Base-by-base conservation (phyloP, 2,329 filamentous ascomycete species). In the Alternaria dauci region DNA sequence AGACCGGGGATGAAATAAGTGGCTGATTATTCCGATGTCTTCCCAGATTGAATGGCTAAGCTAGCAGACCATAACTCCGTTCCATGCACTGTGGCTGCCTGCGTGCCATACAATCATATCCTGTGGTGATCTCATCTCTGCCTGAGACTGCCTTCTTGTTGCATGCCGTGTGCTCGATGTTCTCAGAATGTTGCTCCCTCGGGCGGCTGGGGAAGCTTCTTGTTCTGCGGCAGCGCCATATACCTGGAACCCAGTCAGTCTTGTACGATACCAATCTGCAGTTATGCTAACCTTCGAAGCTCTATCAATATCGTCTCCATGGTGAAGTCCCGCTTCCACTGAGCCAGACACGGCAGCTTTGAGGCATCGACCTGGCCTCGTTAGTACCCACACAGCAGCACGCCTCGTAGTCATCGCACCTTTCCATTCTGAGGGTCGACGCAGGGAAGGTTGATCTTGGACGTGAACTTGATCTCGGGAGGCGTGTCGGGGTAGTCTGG, bases 221-320 rank as follows among this genome's bases (percentile, higher is more conserved):
- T 97, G 83, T 98, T 91, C 69, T 89, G 86, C 26, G 91, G 89
- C 61, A 94, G 87, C 30, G 94, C 94, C 95, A 99, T 98, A 79
- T 92, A 96, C 80, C 94, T 96, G 68, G 44, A 55, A 16, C 18
- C 5, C 16, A 41, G 43, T 66, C 30, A 63, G 62, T 34, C 52
- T 51, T 34, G 20, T 60, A 59, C 28, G 48, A 23, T n/a, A 34
- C 14, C 30, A 26, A 8, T 48, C 8, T 6, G 16, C 23, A n/a
- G 41, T 5, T 34, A 6, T 28, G 64, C 83, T 66, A 75, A 91
- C 91, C 91, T 89, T 83, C 92, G 86, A 61, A 97, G 84, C 78
- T 96, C 93, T 65, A 95, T 92, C 67, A 97, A 82, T 55, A 96
- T 89, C 1, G 92, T 96, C 83, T 98, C 94, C 92, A 97, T 96